Percentiles rank a stretch among this genome's conserved stretches.
Evolutionary conservation across 441 rosid species (phyloP).

Genomic region (Eruca vesicaria): DNA sequence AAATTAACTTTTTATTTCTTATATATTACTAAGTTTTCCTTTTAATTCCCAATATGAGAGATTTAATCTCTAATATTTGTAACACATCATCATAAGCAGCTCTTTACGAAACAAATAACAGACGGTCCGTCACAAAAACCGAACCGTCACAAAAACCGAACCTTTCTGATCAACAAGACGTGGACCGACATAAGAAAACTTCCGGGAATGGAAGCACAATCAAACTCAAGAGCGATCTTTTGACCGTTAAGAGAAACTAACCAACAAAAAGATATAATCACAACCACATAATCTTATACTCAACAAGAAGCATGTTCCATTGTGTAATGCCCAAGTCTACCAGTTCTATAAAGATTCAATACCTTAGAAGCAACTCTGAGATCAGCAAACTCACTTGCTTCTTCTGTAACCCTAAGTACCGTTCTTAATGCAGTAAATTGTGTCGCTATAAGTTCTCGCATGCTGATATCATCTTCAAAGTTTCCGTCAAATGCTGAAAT

Average conservation of each 20-base stretch:
- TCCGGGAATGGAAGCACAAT: not conserved
- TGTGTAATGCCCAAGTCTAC: conserved; percentile 70
- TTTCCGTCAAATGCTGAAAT: conserved; percentile 42
- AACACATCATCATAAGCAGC: not conserved
- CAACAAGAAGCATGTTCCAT: conserved; percentile 33
- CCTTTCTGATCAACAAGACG: not conserved
- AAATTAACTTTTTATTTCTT: too few species aligned
- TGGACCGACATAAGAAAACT: not conserved
- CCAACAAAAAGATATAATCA: not conserved
- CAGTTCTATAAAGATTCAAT: conserved; percentile 61
- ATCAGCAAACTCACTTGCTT: conserved; percentile 36
- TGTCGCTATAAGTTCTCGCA: conserved; percentile 42
- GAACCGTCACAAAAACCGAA: too few species aligned
- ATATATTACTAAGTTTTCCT: too few species aligned
- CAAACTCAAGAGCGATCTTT: not conserved
- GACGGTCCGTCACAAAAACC: not conserved
- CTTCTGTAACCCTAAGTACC: conserved; percentile 41
- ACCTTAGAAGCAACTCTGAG: conserved; percentile 53
- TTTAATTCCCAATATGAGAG: too few species aligned
- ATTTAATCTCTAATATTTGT: too few species aligned
- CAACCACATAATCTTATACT: not conserved
- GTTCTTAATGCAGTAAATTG: conserved; percentile 44
- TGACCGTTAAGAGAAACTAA: not conserved
- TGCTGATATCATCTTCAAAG: conserved; percentile 35
- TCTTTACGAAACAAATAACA: not conserved